A percentile compares a stretch with the other conserved stretches of the same genome.
Evolutionary conservation across 495 filamentous ascomycete genomes (phyloP).

Genomic region (Friedmanniomyces endolithicus): DNA sequence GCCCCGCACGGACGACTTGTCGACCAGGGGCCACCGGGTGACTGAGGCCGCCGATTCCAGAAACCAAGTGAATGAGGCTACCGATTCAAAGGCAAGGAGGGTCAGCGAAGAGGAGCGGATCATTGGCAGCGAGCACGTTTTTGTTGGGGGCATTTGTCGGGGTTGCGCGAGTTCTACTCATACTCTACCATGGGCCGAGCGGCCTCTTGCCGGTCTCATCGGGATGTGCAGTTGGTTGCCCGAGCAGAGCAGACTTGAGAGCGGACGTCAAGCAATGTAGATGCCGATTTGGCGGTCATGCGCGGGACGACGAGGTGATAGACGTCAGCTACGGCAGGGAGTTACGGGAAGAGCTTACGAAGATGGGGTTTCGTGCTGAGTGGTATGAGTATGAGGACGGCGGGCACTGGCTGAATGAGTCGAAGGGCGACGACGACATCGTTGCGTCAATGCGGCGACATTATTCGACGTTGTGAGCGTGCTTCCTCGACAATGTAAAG

Average conservation of each 20-base stretch:
- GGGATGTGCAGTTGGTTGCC: slow-evolving; percentile 23
- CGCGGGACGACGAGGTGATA: slow-evolving; percentile 18
- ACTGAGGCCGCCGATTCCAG: too few relatives aligned
- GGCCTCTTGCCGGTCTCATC: slow-evolving; percentile 19
- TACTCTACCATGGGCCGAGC: slow-evolving; percentile 6
- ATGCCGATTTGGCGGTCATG: slow-evolving; percentile 20
- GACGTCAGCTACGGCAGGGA: slow-evolving; percentile 11
- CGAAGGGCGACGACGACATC: slow-evolving; percentile 18
- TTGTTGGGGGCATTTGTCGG: slow-evolving; percentile 24
- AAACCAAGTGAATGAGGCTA: neutral
- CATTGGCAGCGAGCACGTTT: slow-evolving; percentile 10
- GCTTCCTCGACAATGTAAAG: too few relatives aligned
- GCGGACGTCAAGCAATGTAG: neutral
- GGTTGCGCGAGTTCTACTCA: slow-evolving; percentile 20
- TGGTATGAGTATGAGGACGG: slow-evolving; percentile 15
- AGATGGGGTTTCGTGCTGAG: slow-evolving; percentile 16
- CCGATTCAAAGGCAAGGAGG: neutral
- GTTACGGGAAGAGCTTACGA: slow-evolving; percentile 5
- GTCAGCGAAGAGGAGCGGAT: slow-evolving; percentile 9
- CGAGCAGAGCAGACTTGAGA: neutral
- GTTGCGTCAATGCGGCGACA: slow-evolving; percentile 7
- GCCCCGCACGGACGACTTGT: slow-evolving; percentile 10
- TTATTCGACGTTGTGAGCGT: too few relatives aligned
- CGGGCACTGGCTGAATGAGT: slow-evolving; percentile 24
- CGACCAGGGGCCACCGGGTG: slow-evolving; percentile 9